Conservation (phyloP, 2,329 filamentous ascomycete genomes). For the Phialemonium atrogriseum region DNA sequence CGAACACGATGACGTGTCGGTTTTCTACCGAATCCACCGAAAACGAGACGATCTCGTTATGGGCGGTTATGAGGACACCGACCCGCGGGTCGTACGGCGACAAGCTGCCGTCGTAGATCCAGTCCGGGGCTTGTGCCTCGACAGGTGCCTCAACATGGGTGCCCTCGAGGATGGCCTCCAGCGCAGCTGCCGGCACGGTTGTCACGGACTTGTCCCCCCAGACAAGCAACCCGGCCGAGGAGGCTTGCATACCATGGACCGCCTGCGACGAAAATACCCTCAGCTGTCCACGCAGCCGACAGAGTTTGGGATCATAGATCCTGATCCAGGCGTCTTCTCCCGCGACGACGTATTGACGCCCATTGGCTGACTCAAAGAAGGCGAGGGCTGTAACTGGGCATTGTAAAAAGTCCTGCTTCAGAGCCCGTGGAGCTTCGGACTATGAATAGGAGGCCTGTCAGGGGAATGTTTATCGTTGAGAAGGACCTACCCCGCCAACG, state of each 20-base stretch:
- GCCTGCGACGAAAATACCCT: slow-evolving; percentile 58
- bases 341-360: slow-evolving; percentile 38
- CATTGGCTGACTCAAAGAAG: slow-evolving; percentile 31
- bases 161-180: slow-evolving; percentile 25
- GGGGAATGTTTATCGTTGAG: not conserved
- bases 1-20: slow-evolving; percentile 27
- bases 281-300: slow-evolving; percentile 29
- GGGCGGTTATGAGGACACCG: slow-evolving; percentile 68
- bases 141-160: slow-evolving; percentile 8
- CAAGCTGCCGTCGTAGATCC: slow-evolving; percentile 64
- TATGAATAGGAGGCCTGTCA: slow-evolving; percentile 6
- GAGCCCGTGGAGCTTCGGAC: not conserved
- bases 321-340: slow-evolving; percentile 53
- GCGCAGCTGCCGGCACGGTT: slow-evolving; percentile 21
- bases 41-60: slow-evolving; percentile 68
- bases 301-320: slow-evolving; percentile 36
- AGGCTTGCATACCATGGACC: slow-evolving; percentile 62
- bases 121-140: slow-evolving; percentile 49
- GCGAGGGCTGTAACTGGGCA: slow-evolving; percentile 53
- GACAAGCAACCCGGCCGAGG: slow-evolving; percentile 37
- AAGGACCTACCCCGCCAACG: slow-evolving; percentile 2
- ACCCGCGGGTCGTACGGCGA: slow-evolving; percentile 30
- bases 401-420: slow-evolving; percentile 30
- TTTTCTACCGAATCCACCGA: slow-evolving; percentile 15
- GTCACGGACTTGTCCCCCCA: slow-evolving; percentile 65